Conservation (phyloP, 1,284 basidiomycete genomes). For the Cystobasidium slooffiae region DNA sequence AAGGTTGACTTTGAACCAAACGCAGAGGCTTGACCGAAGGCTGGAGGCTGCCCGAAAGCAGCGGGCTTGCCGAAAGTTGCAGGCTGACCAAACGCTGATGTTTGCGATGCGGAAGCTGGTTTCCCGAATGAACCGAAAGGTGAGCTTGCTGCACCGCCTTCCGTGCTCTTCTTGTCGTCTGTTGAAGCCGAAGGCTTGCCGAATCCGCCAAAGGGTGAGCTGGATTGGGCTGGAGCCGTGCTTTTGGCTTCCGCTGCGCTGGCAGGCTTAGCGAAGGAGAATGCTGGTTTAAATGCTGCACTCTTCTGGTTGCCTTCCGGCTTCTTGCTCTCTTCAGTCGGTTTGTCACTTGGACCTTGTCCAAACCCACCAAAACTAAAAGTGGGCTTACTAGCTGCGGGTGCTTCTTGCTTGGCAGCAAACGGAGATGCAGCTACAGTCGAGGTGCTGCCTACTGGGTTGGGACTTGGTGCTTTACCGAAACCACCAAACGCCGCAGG, state of each 20-base stretch:
- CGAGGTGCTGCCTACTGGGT: not conserved
- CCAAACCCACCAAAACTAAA: slow-evolving; percentile 1
- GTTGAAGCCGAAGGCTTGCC: not conserved
- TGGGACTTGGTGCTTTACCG: slow-evolving; percentile 11
- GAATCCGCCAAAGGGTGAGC: slow-evolving; percentile 6
- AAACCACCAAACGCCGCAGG: slow-evolving; percentile 31
- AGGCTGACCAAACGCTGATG: slow-evolving; percentile 28
- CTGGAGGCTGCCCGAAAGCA: slow-evolving; percentile 18
- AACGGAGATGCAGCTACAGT: not conserved
- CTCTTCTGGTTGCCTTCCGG: not conserved
- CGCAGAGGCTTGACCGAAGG: slow-evolving; percentile 19
- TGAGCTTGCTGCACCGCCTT: no score
- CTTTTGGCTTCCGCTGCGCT: not conserved
- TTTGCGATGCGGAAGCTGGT: slow-evolving; percentile 10
- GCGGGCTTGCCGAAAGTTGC: slow-evolving; percentile 19
- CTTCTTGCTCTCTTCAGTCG: not conserved
- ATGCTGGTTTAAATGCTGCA: not conserved
- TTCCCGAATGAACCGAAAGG: not conserved
- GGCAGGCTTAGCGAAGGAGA: slow-evolving; percentile 25
- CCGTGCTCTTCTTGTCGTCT: no score
- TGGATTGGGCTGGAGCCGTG: not conserved
- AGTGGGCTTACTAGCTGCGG: not conserved
- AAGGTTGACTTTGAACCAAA: slow-evolving; percentile 9
- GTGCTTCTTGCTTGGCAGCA: not conserved
- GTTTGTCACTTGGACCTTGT: not conserved